Evolutionary conservation across 495 filamentous ascomycete genomes (phyloP), one percentile per base, ranked within the genome.

Genomic region (Cryomyces minteri): DNA sequence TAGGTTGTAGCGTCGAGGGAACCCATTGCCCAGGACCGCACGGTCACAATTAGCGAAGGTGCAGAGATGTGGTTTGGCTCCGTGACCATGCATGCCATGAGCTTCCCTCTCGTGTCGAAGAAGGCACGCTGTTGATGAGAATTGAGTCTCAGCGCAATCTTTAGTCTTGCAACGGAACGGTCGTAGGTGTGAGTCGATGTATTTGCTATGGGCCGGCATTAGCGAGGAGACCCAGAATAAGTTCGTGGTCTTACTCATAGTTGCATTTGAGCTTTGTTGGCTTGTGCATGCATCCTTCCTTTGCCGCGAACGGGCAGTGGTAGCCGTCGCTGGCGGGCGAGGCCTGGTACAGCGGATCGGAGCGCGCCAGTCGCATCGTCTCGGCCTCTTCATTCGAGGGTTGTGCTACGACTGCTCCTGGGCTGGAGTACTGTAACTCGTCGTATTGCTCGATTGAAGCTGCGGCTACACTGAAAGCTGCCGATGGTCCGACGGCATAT

Each of bases 251-350:
- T 41, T 41, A 88, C 87, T 93, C 84, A 62, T 94, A 95, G 63
- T 90, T 88, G 76, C 87, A 95, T 72, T 94, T 94, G 50, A 94
- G 80, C 62, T 85, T 86, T 52, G 84, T 86, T 18, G 84, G 77
- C 54, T 79, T 78, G 70, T 92, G 84, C 58, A 71, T 78, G 73
- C 86, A 92, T 48, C 70, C 74, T 38, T 77, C 64, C 49, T 82
- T 70, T 59, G 73, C 74, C 62, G 82, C 79, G 66, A 75, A 86
- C 25, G 87, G 87, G 73, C 87, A 95, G 66, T 92, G 82, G 63
- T 86, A 95, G 58, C 80, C 82, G 64, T 92, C 83, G 50, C 65
- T 64, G 38, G 76, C 70, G 39, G 73, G 74, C 39, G 72, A 69
- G 57, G 74, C 73, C 56, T 80, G 76, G 64, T 94, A 94, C 50